Percentiles rank a stretch among this genome's conserved stretches.
Conservation (phyloP, 2,329 filamentous ascomycete species). For the Trichoderma cornu-damae region DNA sequence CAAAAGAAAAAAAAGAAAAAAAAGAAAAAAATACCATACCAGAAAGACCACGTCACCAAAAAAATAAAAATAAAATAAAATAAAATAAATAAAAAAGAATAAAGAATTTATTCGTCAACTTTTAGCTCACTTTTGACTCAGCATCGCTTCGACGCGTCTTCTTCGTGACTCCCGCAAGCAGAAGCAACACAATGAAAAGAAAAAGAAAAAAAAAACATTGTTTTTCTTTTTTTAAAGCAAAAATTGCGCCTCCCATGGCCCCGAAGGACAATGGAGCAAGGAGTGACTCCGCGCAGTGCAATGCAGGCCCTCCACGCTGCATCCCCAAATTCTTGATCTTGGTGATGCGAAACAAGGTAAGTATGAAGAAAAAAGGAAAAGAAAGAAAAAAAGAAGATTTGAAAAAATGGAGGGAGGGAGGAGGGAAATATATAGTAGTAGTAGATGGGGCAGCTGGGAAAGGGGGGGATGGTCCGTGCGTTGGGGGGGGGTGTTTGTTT, state of each 20-base stretch:
- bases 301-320: slow-evolving; percentile 46
- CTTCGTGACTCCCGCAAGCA: slow-evolving; percentile 39
- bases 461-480: slow-evolving; percentile 14
- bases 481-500: background rate
- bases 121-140: no score
- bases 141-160: slow-evolving; percentile 20
- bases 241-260: slow-evolving; percentile 48
- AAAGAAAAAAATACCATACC: background rate
- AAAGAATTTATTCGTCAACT: no score
- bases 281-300: slow-evolving; percentile 47
- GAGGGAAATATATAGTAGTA: slow-evolving; percentile 14
- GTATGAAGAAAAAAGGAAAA: slow-evolving; percentile 42
- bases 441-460: no score
- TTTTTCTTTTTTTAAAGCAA: slow-evolving; percentile 33
- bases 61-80: no score
- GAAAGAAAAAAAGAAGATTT: slow-evolving; percentile 23
- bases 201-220: slow-evolving; percentile 28
- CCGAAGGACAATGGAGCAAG: slow-evolving; percentile 46
- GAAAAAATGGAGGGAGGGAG: background rate
- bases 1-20: no score
- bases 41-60: background rate
- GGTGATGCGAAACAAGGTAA: slow-evolving; percentile 44
- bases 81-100: no score
- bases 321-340: slow-evolving; percentile 40
- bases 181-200: slow-evolving; percentile 44